Conservation (phyloP, 768 basidiomycete species). For the Mycena chlorophos region DNA sequence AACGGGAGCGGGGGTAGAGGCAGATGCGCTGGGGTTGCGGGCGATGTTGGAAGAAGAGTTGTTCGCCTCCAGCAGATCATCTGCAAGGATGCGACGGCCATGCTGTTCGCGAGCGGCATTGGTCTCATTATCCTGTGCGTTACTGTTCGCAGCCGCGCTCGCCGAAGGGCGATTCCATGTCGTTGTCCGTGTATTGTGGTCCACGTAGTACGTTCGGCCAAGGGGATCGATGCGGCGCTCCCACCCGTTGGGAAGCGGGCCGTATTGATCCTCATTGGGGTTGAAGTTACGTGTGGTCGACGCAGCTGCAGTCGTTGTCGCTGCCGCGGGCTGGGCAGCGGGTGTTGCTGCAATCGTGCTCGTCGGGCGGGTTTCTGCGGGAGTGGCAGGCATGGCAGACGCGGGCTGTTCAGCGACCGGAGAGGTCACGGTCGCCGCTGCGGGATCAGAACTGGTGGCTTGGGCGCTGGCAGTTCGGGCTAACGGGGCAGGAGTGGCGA, state of each 20-base stretch:
- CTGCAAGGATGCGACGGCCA: slow-evolving; percentile 77
- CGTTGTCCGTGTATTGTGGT: slow-evolving; percentile 95
- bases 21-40: slow-evolving; percentile 34
- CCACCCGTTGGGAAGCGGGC: slow-evolving; percentile 89
- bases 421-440: slow-evolving; percentile 29
- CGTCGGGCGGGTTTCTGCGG: slow-evolving; percentile 16
- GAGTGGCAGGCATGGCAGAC: slow-evolving; percentile 26
- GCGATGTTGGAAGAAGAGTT: slow-evolving; percentile 38
- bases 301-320: slow-evolving; percentile 40
- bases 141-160: slow-evolving; percentile 71
- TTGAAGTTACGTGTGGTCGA: slow-evolving; percentile 80
- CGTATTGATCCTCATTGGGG: slow-evolving; percentile 91
- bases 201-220: slow-evolving; percentile 95
- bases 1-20: slow-evolving; percentile 45
- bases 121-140: slow-evolving; percentile 72
- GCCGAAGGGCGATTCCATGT: slow-evolving; percentile 94
- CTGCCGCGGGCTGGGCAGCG: slow-evolving; percentile 24
- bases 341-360: slow-evolving; percentile 21
- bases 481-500: slow-evolving; percentile 45
- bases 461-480: slow-evolving; percentile 71
- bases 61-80: slow-evolving; percentile 79
- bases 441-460: slow-evolving; percentile 50
- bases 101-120: slow-evolving; percentile 87
- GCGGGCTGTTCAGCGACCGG: slow-evolving; percentile 25
- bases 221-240: slow-evolving; percentile 96